A percentile compares a stretch with the other conserved stretches of the same genome.
Conservation (phyloP, 177 flowering plant genomes). For the Telopea speciosissima region DNA sequence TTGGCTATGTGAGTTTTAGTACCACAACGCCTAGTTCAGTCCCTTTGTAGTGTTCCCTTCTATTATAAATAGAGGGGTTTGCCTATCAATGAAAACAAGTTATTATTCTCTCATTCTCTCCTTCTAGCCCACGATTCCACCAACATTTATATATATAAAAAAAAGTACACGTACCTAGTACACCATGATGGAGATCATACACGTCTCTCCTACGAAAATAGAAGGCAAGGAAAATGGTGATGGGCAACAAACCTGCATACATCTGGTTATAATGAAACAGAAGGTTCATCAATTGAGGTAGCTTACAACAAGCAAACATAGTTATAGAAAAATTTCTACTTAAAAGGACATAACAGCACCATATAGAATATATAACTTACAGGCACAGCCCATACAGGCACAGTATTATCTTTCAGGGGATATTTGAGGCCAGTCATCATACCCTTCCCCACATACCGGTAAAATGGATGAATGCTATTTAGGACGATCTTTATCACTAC, state of each 20-base stretch:
- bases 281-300: slow-evolving; percentile 5
- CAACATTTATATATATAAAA: too few species aligned
- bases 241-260: slow-evolving; percentile 22
- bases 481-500: slow-evolving; percentile 25
- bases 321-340: background rate
- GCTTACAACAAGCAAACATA: background rate
- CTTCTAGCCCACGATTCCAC: too few species aligned
- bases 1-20: too few species aligned
- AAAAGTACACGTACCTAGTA: slow-evolving; percentile 20
- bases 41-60: too few species aligned
- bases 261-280: slow-evolving; percentile 17
- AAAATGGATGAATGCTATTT: slow-evolving; percentile 40
- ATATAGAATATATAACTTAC: slow-evolving; percentile 20
- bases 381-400: slow-evolving; percentile 53
- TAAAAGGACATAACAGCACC: background rate
- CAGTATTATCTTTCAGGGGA: slow-evolving; percentile 37
- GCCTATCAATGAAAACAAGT: too few species aligned
- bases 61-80: too few species aligned
- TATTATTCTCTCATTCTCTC: too few species aligned
- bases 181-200: slow-evolving; percentile 34
- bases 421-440: slow-evolving; percentile 50
- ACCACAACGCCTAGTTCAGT: too few species aligned
- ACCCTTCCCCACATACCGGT: slow-evolving; percentile 42
- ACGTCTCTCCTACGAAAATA: slow-evolving; percentile 27
- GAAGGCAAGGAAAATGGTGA: slow-evolving; percentile 12